phyloP scores from a whole-genome alignment of 345 rosid species.

The Acer saccharum region DNA sequence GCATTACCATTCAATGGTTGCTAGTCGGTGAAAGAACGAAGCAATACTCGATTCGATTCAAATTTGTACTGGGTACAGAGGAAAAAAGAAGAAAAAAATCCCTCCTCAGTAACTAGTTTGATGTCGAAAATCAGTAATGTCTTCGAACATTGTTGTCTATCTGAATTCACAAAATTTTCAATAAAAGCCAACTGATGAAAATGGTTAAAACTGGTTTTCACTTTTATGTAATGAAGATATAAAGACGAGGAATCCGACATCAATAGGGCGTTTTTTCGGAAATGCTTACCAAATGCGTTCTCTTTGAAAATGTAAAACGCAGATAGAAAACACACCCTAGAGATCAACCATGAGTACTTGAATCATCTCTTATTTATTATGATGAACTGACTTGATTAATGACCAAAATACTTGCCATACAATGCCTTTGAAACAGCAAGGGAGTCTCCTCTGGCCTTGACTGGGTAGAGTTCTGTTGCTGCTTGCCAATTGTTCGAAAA shows the following conservation, averaged over 20 bases:
- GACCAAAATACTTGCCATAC: conserved; percentile 57
- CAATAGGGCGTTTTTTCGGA: background rate
- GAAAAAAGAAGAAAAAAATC: background rate
- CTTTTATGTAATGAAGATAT: background rate
- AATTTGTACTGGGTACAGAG: conserved; percentile 20
- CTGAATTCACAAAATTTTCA: background rate
- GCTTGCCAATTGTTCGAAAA: conserved; percentile 76
- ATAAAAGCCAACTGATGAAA: background rate
- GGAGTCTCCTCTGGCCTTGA: conserved; percentile 66
- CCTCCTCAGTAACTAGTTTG: too few species aligned
- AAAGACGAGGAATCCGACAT: background rate
- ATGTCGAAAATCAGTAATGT: too few species aligned
- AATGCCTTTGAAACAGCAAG: conserved; percentile 56
- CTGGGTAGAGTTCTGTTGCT: conserved; percentile 49
- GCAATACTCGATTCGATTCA: background rate
- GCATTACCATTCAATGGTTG: conserved; percentile 13
- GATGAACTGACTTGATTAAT: background rate
- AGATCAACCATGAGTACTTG: background rate
- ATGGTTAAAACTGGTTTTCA: too few species aligned
- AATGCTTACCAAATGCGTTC: background rate
- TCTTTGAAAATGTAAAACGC: background rate
- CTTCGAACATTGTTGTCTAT: background rate
- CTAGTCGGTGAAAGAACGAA: background rate
- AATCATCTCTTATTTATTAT: background rate
- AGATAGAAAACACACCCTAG: background rate